These are phyloP conservation scores for Thermochaetoides thermophila DNA, from an alignment of 495 filamentous ascomycete species.

Conservation along the genomic window DNA sequence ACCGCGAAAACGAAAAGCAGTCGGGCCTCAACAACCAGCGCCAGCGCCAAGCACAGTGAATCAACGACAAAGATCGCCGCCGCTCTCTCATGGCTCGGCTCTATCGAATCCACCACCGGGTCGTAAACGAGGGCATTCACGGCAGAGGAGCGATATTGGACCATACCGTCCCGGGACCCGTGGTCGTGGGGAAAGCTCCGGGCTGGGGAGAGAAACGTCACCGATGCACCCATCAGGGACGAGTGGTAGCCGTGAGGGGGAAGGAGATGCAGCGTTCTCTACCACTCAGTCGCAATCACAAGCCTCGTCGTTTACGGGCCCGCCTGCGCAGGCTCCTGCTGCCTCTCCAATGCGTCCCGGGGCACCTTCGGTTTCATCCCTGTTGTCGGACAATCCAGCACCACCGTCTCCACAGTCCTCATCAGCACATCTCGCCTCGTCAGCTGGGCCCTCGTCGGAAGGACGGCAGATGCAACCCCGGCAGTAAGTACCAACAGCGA, in stretches of 20 bases:
- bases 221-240: conserved; percentile 21
- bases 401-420: conserved; percentile 18
- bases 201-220: conserved; percentile 27
- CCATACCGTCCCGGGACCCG: conserved; percentile 26
- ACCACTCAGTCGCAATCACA: conserved; percentile 6
- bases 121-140: conserved; percentile 48
- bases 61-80: conserved; percentile 39
- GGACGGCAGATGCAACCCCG: conserved; percentile 9
- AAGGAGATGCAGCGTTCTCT: conserved; percentile 8
- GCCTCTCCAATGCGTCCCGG: conserved; percentile 12
- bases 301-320: conserved; percentile 1
- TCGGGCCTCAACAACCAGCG: conserved; percentile 42
- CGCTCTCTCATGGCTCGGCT: conserved; percentile 41
- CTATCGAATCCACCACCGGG: conserved; percentile 41
- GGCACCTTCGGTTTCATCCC: conserved; percentile 33
- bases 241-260: conserved; percentile 6
- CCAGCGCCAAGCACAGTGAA: conserved; percentile 36
- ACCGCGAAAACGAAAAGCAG: conserved; percentile 60
- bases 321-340: conserved; percentile 7
- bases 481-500: conserved; percentile 5
- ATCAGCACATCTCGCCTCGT: conserved; percentile 6
- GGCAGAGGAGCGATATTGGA: conserved; percentile 54
- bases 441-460: too few relatives aligned
- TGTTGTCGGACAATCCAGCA: conserved; percentile 29
- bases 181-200: conserved; percentile 23